These are phyloP conservation scores for Pseudevernia furfuracea DNA, from an alignment of 495 filamentous ascomycete genomes.

Conservation along the genomic window DNA sequence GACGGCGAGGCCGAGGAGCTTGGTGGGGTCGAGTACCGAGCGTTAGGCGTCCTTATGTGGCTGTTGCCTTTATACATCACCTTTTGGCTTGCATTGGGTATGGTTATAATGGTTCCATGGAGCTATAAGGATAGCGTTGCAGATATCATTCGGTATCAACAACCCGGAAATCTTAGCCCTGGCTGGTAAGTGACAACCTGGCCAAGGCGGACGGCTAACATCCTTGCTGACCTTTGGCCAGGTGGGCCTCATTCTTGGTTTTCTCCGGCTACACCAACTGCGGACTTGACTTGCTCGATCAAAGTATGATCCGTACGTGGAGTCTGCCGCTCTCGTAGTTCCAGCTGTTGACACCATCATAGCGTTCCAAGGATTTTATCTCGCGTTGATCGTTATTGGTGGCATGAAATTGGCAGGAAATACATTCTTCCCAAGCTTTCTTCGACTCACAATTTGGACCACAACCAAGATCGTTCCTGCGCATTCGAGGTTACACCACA, in stretches of 20 bases:
- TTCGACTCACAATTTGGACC: background rate
- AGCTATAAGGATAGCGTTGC: background rate
- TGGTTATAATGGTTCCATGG: background rate
- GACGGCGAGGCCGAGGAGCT: constrained; percentile 3
- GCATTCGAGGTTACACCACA: background rate
- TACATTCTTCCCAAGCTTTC: constrained; percentile 2
- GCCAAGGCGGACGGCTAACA: background rate
- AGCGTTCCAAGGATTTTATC: constrained; percentile 4
- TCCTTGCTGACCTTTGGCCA: background rate
- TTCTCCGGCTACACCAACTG: background rate
- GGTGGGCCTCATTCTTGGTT: constrained; percentile 2
- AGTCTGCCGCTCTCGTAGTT: background rate
- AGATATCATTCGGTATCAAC: background rate
- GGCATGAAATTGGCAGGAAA: background rate
- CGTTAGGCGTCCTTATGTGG: constrained; percentile 2
- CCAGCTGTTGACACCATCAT: background rate
- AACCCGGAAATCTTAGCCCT: constrained; percentile 3
- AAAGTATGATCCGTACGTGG: background rate
- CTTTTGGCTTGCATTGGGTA: background rate
- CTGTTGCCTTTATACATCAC: background rate
- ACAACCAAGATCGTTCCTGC: background rate
- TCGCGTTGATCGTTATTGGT: background rate
- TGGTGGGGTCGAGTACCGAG: constrained; percentile 10
- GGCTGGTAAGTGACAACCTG: background rate
- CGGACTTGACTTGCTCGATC: background rate